Percentiles rank a stretch among this genome's conserved stretches.
Evolutionary conservation across 768 basidiomycete species (phyloP).

Genomic region (Hygrophorus russula): DNA sequence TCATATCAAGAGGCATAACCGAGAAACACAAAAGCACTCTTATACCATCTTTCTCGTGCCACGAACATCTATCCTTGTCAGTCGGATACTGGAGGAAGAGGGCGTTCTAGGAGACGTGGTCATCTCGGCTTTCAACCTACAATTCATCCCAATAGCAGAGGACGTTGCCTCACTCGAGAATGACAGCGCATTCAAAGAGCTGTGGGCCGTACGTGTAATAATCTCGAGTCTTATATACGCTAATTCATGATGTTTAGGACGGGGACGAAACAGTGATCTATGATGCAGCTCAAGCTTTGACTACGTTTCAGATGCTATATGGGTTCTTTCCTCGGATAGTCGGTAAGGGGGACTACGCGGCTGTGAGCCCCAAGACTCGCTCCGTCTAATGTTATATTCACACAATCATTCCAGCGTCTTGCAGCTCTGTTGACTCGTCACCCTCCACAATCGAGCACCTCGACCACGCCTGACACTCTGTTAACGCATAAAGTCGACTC

Average conservation of each 20-base stretch:
- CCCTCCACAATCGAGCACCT: constrained; percentile 27
- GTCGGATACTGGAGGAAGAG: constrained; percentile 83
- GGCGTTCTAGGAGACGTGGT: constrained; percentile 96
- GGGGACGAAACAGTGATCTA: constrained; percentile 87
- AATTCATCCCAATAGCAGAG: constrained; percentile 88
- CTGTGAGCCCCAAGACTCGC: constrained; percentile 29
- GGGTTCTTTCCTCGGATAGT: constrained; percentile 87
- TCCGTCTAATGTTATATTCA: background rate
- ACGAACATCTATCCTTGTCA: constrained; percentile 75
- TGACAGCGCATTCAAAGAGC: constrained; percentile 75
- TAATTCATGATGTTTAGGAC: constrained; percentile 44
- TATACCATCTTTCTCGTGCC: constrained; percentile 88
- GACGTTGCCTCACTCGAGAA: constrained; percentile 89
- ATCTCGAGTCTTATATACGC: constrained; percentile 4
- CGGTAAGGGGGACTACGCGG: constrained; percentile 86
- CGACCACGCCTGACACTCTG: constrained; percentile 27
- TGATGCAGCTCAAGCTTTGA: constrained; percentile 80
- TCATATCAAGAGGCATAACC: constrained; percentile 78
- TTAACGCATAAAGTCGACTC: constrained; percentile 60
- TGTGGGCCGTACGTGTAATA: constrained; percentile 68
- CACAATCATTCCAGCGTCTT: constrained; percentile 44
- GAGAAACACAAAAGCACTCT: constrained; percentile 63
- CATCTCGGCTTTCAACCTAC: constrained; percentile 79
- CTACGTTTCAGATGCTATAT: constrained; percentile 73
- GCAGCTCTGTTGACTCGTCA: constrained; percentile 60